Conservation (phyloP, 179 eudicot genomes). For the Sideroxylon spinosum region DNA sequence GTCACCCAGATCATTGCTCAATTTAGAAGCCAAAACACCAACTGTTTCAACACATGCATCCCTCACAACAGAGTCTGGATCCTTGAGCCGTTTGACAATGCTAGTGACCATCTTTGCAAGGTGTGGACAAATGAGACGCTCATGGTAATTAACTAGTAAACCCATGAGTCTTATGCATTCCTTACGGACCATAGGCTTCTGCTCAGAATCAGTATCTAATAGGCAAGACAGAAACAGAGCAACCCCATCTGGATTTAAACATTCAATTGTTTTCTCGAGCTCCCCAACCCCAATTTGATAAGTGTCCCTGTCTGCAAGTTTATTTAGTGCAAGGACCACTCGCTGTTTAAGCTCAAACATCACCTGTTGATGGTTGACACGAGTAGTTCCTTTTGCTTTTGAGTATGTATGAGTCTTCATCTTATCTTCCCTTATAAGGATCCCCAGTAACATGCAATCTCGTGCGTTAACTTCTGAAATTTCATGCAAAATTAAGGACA, state of each 20-base stretch:
- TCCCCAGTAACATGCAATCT: neutral
- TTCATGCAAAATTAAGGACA: neutral
- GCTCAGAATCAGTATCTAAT: slow-evolving; percentile 68
- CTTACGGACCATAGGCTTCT: slow-evolving; percentile 69
- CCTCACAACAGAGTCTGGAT: slow-evolving; percentile 71
- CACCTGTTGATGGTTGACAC: slow-evolving; percentile 57
- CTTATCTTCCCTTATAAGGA: slow-evolving; percentile 7
- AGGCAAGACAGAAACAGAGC: slow-evolving; percentile 68
- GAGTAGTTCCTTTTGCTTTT: slow-evolving; percentile 44
- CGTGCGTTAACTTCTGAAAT: neutral
- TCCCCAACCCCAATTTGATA: slow-evolving; percentile 68
- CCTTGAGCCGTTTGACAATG: slow-evolving; percentile 79
- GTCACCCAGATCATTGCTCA: slow-evolving; percentile 38
- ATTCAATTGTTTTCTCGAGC: slow-evolving; percentile 51
- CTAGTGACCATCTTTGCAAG: slow-evolving; percentile 64
- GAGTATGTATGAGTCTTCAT: slow-evolving; percentile 49
- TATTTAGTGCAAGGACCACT: slow-evolving; percentile 61
- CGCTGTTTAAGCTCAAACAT: slow-evolving; percentile 67
- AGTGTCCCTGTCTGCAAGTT: slow-evolving; percentile 81
- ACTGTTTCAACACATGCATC: slow-evolving; percentile 76
- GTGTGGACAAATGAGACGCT: slow-evolving; percentile 45
- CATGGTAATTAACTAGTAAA: slow-evolving; percentile 45
- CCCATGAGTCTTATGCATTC: slow-evolving; percentile 77
- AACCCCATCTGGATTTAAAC: slow-evolving; percentile 60
- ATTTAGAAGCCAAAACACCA: slow-evolving; percentile 65